Conservation (phyloP, 2,329 filamentous ascomycete species). For the Monosporascus sp. region DNA sequence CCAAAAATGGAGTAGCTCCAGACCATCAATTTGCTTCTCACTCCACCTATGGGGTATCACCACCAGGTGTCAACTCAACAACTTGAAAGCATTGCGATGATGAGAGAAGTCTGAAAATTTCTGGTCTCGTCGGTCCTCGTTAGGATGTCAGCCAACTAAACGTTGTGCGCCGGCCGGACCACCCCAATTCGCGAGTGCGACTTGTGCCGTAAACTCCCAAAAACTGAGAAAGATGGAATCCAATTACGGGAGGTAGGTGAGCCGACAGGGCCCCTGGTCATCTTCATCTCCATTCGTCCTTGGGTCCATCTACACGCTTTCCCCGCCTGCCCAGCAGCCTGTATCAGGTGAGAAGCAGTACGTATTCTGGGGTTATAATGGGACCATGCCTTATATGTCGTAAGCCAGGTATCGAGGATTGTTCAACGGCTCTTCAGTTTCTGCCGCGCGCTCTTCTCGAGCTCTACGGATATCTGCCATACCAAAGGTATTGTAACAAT, state of each 20-base stretch:
- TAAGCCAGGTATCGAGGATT: not conserved
- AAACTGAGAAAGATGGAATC: constrained; percentile 10
- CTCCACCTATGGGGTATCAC: not conserved
- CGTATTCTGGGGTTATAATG: not conserved
- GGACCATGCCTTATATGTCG: not conserved
- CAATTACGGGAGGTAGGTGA: constrained; percentile 14
- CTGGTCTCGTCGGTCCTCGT: no score
- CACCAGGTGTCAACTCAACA: not conserved
- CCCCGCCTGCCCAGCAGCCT: not conserved
- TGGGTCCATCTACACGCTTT: constrained; percentile 7
- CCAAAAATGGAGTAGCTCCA: not conserved
- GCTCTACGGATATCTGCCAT: not conserved
- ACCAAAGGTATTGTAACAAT: not conserved
- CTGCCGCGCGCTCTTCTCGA: not conserved
- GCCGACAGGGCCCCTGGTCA: constrained; percentile 10
- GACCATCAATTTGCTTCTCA: not conserved
- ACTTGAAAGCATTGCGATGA: no score
- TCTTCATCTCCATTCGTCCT: not conserved
- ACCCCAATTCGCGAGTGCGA: no score
- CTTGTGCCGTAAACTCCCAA: no score
- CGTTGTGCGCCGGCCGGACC: no score
- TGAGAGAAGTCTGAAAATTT: no score
- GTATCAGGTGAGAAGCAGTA: not conserved
- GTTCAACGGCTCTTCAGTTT: not conserved
- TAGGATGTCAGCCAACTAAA: no score